Percentiles rank a stretch among this genome's conserved stretches.
Evolutionary conservation across 2,329 filamentous ascomycete species (phyloP).

Genomic region (Hymenoscyphus fructigenus): DNA sequence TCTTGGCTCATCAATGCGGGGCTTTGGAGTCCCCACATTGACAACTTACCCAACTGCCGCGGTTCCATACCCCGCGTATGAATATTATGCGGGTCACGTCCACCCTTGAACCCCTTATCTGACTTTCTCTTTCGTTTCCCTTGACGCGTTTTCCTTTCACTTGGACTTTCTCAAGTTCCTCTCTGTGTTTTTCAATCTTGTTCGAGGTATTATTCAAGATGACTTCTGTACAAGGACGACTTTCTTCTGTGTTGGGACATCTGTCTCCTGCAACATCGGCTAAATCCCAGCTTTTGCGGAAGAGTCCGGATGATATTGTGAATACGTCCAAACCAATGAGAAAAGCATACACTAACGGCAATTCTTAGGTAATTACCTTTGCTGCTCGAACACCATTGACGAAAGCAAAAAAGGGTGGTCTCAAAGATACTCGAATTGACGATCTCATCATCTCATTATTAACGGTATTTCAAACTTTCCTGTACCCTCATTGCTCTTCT

Average conservation of each 20-base stretch:
- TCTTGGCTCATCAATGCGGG: neutral
- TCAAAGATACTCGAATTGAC: constrained; percentile 87
- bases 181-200: neutral
- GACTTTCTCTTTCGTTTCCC: neutral
- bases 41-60: neutral
- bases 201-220: constrained; percentile 13
- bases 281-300: constrained; percentile 59
- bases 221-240: constrained; percentile 25
- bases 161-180: neutral
- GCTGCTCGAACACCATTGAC: constrained; percentile 87
- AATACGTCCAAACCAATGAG: constrained; percentile 39
- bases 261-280: constrained; percentile 40
- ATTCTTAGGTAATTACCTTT: constrained; percentile 70
- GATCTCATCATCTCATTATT: constrained; percentile 84
- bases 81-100: constrained; percentile 6
- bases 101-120: neutral
- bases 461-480: constrained; percentile 50
- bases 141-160: neutral
- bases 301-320: constrained; percentile 89
- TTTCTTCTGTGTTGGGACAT: constrained; percentile 42
- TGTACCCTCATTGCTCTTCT: neutral
- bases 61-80: neutral
- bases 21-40: neutral
- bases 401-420: constrained; percentile 84
- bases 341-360: constrained; percentile 6